Base-by-base conservation (phyloP, 495 filamentous ascomycete genomes). In the Xylaria cubensis region DNA sequence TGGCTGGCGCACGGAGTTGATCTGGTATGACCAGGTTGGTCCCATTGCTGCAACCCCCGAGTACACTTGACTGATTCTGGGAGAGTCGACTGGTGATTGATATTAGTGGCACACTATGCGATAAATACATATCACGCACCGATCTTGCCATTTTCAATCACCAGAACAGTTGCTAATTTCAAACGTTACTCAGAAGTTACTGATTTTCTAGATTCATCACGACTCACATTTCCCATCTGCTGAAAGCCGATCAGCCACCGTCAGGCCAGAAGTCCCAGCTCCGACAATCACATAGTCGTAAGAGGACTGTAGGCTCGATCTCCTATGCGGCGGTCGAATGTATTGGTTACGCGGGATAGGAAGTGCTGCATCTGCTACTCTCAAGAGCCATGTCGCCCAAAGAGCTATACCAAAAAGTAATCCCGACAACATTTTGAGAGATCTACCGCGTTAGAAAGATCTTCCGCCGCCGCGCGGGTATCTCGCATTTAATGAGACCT, bases 131-230 rank as follows among this genome's bases (percentile, higher is more conserved):
- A 39, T 39, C 36, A 39, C 77, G 48, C 32, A 78, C 77, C 77
- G 50, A 78, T 26, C 51, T 79, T 68, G 19, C 88, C 88, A 65
- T 87, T 86, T 74, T 90, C 88, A 9, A 89, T 79, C 9, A 90
- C 82, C 1, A 84, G 80, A 19, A 89, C 84, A 7, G 77, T 84
- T 50, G 83, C 75, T 72, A 29, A 29, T 48, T 39, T 17, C 17
- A 1, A 19, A 3, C 4, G 17, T 59, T 50, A 32, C 10, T 62
- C 24, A 24, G 9, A 10, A 39, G 4, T 24, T 21, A 13, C 1
- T 58, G 7, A 7, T 50, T 0, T 21, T 46, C 32, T 29, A 53
- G 24, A 8, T 58, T 48, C 26, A 21, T 21, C 34, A 34, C 12
- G 34, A 7, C 69, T 71, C 41, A 71, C 69, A 71, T 71, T 82